phyloP scores from a whole-genome alignment of 805 yeast species.

The Ogataea neopini region DNA sequence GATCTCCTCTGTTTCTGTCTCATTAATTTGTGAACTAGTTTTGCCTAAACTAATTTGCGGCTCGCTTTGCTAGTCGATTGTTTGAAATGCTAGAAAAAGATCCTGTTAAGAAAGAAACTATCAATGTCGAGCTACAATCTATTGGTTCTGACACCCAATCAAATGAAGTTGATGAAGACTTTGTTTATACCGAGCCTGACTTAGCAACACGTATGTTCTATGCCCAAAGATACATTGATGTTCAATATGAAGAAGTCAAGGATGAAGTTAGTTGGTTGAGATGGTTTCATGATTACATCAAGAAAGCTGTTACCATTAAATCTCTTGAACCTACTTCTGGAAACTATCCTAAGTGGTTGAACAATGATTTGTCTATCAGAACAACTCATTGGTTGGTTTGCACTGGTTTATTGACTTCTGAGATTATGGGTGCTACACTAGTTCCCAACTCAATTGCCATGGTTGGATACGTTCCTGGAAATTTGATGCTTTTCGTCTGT shows the following conservation, averaged over 20 bases:
- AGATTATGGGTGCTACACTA: conserved; percentile 26
- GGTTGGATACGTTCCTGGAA: conserved; percentile 21
- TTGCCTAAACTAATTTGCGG: too few species aligned
- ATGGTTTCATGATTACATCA: conserved; percentile 14
- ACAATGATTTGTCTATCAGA: conserved; percentile 19
- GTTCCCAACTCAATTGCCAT: conserved; percentile 19
- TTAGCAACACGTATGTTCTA: conserved; percentile 22
- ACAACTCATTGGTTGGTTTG: conserved; percentile 24
- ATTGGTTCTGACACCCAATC: neutral
- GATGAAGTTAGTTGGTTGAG: conserved; percentile 5
- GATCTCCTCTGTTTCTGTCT: too few species aligned
- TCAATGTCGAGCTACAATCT: conserved; percentile 3
- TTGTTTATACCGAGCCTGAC: conserved; percentile 6
- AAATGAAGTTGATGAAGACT: neutral
- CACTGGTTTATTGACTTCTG: conserved; percentile 25
- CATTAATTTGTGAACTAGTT: too few species aligned
- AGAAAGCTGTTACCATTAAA: conserved; percentile 12
- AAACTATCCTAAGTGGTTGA: conserved; percentile 21
- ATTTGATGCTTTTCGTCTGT: conserved; percentile 17
- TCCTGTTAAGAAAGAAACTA: neutral
- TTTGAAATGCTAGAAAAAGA: conserved; percentile 2
- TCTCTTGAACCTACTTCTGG: conserved; percentile 6
- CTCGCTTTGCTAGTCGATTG: too few species aligned
- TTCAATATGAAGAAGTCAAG: conserved; percentile 18
- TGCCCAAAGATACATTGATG: conserved; percentile 25